Conservation (phyloP, 305 asterid species). For the Ajuga reptans region DNA sequence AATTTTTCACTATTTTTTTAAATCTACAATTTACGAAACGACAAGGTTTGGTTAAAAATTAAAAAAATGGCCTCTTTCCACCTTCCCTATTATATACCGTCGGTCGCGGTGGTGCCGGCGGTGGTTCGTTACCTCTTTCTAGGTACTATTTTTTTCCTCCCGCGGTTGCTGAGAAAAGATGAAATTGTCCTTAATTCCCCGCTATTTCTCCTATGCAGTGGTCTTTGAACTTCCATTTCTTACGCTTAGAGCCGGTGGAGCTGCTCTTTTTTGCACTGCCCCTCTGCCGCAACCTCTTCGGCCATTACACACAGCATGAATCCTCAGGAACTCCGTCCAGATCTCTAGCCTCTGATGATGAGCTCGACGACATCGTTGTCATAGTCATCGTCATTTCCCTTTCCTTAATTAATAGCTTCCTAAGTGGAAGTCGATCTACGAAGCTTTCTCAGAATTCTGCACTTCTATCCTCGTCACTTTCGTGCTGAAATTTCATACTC, state of each 20-base stretch:
- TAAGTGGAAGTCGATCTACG: conserved; percentile 41
- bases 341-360: conserved; percentile 53
- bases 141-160: conserved; percentile 21
- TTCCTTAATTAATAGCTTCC: conserved; percentile 50
- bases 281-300: no score
- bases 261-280: conserved; percentile 47
- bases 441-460: neutral
- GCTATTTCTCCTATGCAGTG: conserved; percentile 53
- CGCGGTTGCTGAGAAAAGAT: conserved; percentile 31
- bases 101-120: conserved; percentile 12
- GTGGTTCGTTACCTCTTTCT: conserved; percentile 4
- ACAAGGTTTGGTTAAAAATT: no score
- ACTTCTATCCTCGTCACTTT: neutral
- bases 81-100: conserved; percentile 15
- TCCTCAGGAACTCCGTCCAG: conserved; percentile 53
- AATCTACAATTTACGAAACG: no score
- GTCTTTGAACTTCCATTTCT: conserved; percentile 55
- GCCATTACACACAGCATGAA: conserved; percentile 67
- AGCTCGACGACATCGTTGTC: conserved; percentile 37
- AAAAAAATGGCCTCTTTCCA: conserved; percentile 27
- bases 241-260: conserved; percentile 43
- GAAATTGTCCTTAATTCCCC: conserved; percentile 48
- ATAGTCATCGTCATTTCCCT: conserved; percentile 36
- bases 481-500: neutral
- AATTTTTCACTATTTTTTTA: no score